phyloP scores from a whole-genome alignment of 139 green algal species.

The Chlorella ohadii region DNA sequence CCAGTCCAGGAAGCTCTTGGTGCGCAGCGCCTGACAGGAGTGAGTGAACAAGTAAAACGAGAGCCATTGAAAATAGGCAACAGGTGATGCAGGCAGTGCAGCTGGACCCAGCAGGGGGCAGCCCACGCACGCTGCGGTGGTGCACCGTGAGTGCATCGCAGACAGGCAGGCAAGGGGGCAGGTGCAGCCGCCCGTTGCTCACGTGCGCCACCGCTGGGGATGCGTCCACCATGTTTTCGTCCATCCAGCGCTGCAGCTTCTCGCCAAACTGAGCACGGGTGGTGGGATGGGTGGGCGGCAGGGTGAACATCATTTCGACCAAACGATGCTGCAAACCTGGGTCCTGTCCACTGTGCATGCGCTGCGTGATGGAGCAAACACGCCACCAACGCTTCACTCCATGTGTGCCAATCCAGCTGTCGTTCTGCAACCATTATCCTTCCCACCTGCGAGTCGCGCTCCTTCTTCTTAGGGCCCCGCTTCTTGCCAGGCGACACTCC shows the following conservation, averaged over 20 bases:
- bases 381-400: too few species aligned
- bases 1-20: slow-evolving; percentile 10
- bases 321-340: too few species aligned
- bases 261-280: background rate
- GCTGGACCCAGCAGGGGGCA: background rate
- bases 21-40: slow-evolving; percentile 12
- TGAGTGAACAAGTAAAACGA: too few species aligned
- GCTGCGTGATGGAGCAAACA: too few species aligned
- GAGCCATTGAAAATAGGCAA: too few species aligned
- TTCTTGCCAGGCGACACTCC: background rate
- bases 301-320: too few species aligned
- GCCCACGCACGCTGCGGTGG: too few species aligned
- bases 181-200: background rate
- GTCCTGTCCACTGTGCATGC: too few species aligned
- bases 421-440: background rate
- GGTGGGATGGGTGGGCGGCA: too few species aligned
- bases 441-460: background rate
- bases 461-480: background rate
- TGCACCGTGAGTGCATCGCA: too few species aligned
- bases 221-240: background rate
- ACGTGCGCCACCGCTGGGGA: slow-evolving; percentile 2
- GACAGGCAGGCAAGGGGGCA: background rate
- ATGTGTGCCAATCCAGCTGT: too few species aligned
- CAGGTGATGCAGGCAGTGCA: too few species aligned
- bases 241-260: background rate